phyloP scores from a whole-genome alignment of 306 rosid species.

The Pyrus betulifolia region DNA sequence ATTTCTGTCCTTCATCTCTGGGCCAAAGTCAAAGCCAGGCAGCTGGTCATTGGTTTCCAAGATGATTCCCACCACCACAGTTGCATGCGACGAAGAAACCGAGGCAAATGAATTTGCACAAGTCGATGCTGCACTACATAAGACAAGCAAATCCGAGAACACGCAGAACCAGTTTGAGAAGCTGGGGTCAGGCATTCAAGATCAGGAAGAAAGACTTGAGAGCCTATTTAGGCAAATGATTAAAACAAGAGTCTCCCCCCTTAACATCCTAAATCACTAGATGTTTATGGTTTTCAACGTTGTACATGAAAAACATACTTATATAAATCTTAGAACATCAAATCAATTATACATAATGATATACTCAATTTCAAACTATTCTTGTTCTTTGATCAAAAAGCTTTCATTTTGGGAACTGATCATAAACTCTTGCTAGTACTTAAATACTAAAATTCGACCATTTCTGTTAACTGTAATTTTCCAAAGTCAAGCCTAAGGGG shows the following conservation, averaged over 20 bases:
- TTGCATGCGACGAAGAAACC: not conserved
- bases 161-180: not conserved
- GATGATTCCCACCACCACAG: not conserved
- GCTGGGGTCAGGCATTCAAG: constrained; percentile 21
- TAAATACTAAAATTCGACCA: not conserved
- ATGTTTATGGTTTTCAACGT: no score
- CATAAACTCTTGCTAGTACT: not conserved
- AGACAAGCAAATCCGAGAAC: not conserved
- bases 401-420: not conserved
- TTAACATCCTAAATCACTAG: constrained; percentile 25
- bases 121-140: not conserved
- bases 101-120: not conserved
- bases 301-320: not conserved
- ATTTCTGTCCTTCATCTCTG: constrained; percentile 7
- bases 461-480: not conserved
- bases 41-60: constrained; percentile 15
- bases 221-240: constrained; percentile 20
- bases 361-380: not conserved
- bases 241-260: constrained; percentile 31
- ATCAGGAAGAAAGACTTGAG: constrained; percentile 20
- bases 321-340: not conserved
- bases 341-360: not conserved
- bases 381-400: not conserved
- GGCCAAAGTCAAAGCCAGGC: constrained; percentile 13
- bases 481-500: not conserved